phyloP scores from a whole-genome alignment of 305 asterid genomes.

The Ajuga reptans region DNA sequence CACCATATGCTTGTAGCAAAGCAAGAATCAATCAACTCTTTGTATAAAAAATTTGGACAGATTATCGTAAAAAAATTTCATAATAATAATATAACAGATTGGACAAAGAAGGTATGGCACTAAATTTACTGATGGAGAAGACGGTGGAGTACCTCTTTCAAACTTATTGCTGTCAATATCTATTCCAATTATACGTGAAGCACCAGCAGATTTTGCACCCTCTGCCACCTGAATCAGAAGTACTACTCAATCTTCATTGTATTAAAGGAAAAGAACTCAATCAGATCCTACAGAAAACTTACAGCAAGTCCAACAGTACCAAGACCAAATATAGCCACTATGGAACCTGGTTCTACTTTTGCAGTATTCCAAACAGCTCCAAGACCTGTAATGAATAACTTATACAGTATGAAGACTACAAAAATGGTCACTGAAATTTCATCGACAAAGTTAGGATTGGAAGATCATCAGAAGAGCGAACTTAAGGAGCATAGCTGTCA shows the following conservation, averaged over 20 bases:
- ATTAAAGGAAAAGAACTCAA: slow-evolving; percentile 7
- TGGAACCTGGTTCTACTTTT: slow-evolving; percentile 90
- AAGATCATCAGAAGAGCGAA: neutral
- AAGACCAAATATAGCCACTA: slow-evolving; percentile 90
- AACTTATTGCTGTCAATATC: slow-evolving; percentile 86
- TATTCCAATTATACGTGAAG: slow-evolving; percentile 87
- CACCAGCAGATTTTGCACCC: slow-evolving; percentile 99
- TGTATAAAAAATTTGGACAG: no score
- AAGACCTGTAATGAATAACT: slow-evolving; percentile 51
- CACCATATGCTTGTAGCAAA: neutral
- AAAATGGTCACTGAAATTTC: neutral
- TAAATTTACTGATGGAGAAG: neutral
- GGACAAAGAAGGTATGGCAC: neutral
- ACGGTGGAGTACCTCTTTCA: slow-evolving; percentile 45
- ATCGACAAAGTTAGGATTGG: neutral
- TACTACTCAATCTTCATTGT: slow-evolving; percentile 10
- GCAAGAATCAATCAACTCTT: neutral
- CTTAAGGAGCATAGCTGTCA: no score
- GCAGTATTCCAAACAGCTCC: slow-evolving; percentile 99
- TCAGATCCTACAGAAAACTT: slow-evolving; percentile 32
- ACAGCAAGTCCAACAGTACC: slow-evolving; percentile 98
- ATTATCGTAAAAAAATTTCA: no score
- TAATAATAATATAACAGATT: no score
- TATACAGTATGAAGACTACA: slow-evolving; percentile 7
- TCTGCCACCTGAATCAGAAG: slow-evolving; percentile 73